Evolutionary conservation across 768 basidiomycete species (phyloP), one percentile per base, ranked within the genome.

Genomic region (Lactarius psammicola): DNA sequence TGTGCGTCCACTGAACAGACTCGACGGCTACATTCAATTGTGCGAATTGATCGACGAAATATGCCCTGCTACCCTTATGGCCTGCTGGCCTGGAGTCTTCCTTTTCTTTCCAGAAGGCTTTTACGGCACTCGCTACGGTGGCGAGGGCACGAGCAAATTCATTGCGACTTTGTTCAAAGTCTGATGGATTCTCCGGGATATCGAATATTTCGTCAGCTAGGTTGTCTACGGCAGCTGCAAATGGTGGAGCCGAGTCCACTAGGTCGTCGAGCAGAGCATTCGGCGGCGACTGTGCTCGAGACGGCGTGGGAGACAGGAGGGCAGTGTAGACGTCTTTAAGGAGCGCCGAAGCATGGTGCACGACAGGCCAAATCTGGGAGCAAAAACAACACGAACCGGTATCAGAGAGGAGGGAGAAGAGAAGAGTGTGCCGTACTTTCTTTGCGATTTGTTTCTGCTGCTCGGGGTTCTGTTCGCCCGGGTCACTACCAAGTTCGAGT

Each of bases 361-460:
- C 60, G 38, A 66, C 44, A 30, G 18, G 23, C 17, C 55, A 42
- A 44, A 70, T 62, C 69, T 70, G 38, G 28, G 44, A 2, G 13
- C 34, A 15, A 28, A n/a, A 3, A 18, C 15, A 28, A 23, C 17
- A n/a, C 10, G 26, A 64, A 33, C 23, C 26, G 26, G 13, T 51
- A 26, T 49, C 46, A 53, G 44, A 59, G 23, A 40, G 34, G 30
- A 11, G 10, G 4, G 42, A 33, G 23, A 31, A 44, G 26, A 20
- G 40, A 23, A 38, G 26, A 44, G n/a, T 15, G 56, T 64, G 40
- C 40, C 67, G 49, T 38, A 69, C 69, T 13, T 20, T 66, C 42
- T 66, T 63, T 17, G 64, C 68, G 44, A 70, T 59, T 38, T 69
- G 30, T 30, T 44, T 49, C 34, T 69, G 68, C 34, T 69, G 68